A percentile compares a stretch with the other conserved stretches of the same genome.
Conservation (phyloP, 2,329 filamentous ascomycete genomes). For the Pseudogymnoascus verrucosus region DNA sequence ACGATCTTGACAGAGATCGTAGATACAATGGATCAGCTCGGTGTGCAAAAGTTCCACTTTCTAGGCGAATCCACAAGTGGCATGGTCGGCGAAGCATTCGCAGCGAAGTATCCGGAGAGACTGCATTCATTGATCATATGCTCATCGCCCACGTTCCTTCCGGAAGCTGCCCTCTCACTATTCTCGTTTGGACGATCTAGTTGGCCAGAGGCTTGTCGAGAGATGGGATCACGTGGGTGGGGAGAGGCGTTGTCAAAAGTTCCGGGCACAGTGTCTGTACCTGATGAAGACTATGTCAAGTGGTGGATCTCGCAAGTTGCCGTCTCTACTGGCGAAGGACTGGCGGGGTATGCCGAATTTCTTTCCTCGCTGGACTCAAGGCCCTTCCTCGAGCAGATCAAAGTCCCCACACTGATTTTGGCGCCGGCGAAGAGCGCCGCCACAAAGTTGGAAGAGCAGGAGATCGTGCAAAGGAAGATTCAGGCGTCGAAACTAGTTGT, state of each 20-base stretch:
- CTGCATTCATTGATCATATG: slow-evolving; percentile 27
- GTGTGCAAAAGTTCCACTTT: slow-evolving; percentile 27
- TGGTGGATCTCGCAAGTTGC: slow-evolving; percentile 28
- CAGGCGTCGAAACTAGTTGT: slow-evolving; percentile 10
- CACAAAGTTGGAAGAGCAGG: background rate
- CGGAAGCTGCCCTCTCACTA: background rate
- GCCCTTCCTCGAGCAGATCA: slow-evolving; percentile 24
- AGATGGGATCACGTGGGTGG: slow-evolving; percentile 29
- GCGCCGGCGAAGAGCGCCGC: slow-evolving; percentile 29
- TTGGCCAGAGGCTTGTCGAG: slow-evolving; percentile 16
- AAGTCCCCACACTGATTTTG: slow-evolving; percentile 27
- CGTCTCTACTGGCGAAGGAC: slow-evolving; percentile 24
- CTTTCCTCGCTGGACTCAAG: slow-evolving; percentile 27
- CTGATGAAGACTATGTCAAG: slow-evolving; percentile 24
- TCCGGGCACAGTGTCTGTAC: slow-evolving; percentile 25
- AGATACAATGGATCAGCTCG: slow-evolving; percentile 29
- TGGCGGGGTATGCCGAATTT: slow-evolving; percentile 30
- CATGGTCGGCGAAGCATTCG: slow-evolving; percentile 29
- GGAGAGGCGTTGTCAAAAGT: slow-evolving; percentile 24
- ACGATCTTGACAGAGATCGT: slow-evolving; percentile 27
- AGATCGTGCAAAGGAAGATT: slow-evolving; percentile 13
- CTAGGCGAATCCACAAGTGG: slow-evolving; percentile 30
- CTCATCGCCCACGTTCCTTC: slow-evolving; percentile 22
- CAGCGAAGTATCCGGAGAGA: slow-evolving; percentile 25
- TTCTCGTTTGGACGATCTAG: background rate